Conservation (phyloP, 352 stramenopile species). For the Globisporangium radiosum region DNA sequence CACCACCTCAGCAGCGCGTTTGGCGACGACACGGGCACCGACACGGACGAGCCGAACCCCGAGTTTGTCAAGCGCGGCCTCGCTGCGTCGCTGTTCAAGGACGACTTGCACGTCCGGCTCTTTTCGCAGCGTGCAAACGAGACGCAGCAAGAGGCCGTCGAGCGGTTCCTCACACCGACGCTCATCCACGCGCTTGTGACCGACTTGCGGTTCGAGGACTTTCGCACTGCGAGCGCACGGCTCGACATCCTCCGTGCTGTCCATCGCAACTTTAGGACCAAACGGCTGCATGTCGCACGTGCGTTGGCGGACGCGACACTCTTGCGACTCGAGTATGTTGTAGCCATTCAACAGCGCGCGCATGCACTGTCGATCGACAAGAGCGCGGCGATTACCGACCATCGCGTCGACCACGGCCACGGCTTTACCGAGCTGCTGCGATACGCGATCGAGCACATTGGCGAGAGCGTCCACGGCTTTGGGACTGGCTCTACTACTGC, state of each 20-base stretch:
- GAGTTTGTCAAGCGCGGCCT: conserved; percentile 81
- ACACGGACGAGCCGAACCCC: conserved; percentile 78
- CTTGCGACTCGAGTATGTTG: conserved; percentile 63
- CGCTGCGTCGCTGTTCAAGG: conserved; percentile 69
- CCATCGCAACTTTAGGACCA: conserved; percentile 69
- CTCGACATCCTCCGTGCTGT: conserved; percentile 83
- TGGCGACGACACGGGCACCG: conserved; percentile 67
- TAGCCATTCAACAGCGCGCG: conserved; percentile 32
- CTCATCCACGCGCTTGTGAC: conserved; percentile 79
- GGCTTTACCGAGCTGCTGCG: conserved; percentile 76
- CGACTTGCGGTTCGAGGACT: conserved; percentile 81
- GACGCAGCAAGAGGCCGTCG: conserved; percentile 39
- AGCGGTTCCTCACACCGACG: conserved; percentile 66
- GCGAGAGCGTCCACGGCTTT: conserved; percentile 36
- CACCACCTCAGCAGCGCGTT: conserved; percentile 30
- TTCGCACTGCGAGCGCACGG: conserved; percentile 71
- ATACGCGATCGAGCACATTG: conserved; percentile 77
- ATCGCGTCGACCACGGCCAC: conserved; percentile 72
- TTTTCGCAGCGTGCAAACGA: conserved; percentile 21
- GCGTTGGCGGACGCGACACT: conserved; percentile 66
- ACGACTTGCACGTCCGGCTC: conserved; percentile 30
- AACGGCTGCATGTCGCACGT: conserved; percentile 59
- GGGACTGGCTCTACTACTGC: not conserved
- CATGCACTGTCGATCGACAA: conserved; percentile 59
- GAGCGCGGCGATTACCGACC: conserved; percentile 38